A percentile compares a stretch with the other conserved stretches of the same genome.
phyloP scores from a whole-genome alignment of 345 rosid genomes.

The Microthlaspi erraticum region DNA sequence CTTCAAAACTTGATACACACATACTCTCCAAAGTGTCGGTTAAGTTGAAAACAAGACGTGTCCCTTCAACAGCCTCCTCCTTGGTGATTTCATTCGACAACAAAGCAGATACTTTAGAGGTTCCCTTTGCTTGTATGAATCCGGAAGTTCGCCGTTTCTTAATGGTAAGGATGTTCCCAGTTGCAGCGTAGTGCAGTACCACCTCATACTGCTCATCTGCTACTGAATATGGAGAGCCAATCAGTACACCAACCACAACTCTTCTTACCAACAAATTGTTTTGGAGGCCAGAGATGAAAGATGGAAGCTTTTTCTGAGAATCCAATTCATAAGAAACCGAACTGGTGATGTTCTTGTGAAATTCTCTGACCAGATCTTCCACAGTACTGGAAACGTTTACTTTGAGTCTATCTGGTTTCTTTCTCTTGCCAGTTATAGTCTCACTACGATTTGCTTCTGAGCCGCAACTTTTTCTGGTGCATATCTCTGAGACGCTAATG shows the following conservation, averaged over 20 bases:
- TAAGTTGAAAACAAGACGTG: slow-evolving; percentile 61
- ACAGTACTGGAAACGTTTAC: slow-evolving; percentile 42
- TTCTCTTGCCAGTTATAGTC: slow-evolving; percentile 39
- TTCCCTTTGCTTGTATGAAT: slow-evolving; percentile 39
- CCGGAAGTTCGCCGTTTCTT: slow-evolving; percentile 33
- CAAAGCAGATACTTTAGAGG: slow-evolving; percentile 29
- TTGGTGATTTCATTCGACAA: slow-evolving; percentile 40
- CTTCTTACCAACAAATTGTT: slow-evolving; percentile 54
- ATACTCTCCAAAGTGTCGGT: slow-evolving; percentile 62
- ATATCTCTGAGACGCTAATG: slow-evolving; percentile 55
- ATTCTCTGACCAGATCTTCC: slow-evolving; percentile 56
- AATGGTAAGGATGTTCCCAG: slow-evolving; percentile 50
- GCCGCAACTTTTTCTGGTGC: slow-evolving; percentile 47
- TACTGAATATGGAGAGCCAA: slow-evolving; percentile 49
- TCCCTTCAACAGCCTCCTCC: slow-evolving; percentile 63
- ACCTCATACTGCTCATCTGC: slow-evolving; percentile 60
- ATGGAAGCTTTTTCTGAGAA: slow-evolving; percentile 33
- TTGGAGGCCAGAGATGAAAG: slow-evolving; percentile 36
- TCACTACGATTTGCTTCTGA: slow-evolving; percentile 39
- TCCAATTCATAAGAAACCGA: slow-evolving; percentile 30
- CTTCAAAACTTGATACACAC: slow-evolving; percentile 56
- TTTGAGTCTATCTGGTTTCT: slow-evolving; percentile 42
- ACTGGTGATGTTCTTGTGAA: slow-evolving; percentile 45
- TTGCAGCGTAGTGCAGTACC: slow-evolving; percentile 70
- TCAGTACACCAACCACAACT: slow-evolving; percentile 64